Evolutionary conservation across 164 flowering plant species (phyloP), one percentile per base, ranked within the genome.

Genomic region (Houttuynia cordata): DNA sequence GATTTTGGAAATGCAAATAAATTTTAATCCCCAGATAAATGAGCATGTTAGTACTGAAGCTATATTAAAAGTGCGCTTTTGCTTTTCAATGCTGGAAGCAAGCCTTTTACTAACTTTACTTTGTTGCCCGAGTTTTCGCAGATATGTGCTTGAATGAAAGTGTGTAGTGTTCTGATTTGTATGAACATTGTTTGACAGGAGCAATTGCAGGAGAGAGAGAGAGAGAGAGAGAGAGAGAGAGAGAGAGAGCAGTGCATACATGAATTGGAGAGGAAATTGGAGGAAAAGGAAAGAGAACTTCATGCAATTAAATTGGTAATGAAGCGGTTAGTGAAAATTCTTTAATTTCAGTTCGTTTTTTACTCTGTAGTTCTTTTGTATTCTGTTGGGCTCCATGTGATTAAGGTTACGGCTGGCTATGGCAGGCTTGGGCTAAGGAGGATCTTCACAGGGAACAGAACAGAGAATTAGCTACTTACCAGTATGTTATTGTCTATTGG

Each of bases 351-450:
- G 12, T 47, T 49, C 34, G 17, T n/a, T n/a, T 21, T 42, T 13
- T 37, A 24, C 19, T 24, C 24, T 42, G 10, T 21, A 13, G 19
- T 56, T n/a, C n/a, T 25, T 14, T 19, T 15, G 25, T 0, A 9
- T 20, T 39, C 0, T 9, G 22, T 19, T 20, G 17, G 57, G 25
- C 50, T 21, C 45, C 8, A 37, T 10, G 58, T 58, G 62, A 5
- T 52, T 41, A 23, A 9, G 21, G 24, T 55, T 12, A 1, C 20
- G 15, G 25, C 68, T 13, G 54, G 23, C 47, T 67, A 53, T 67
- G 37, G 47, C 73, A 92, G 98, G 96, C 89, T 41, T 92, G 98
- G 98, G 98, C 93, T 3, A 89, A 87, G 68, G 93, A 92, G 71
- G 96, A 84, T 64, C 91, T 89, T 66, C 77, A 89, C 1, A 78